Conservation (phyloP, 257 asterid genomes). For the Solanum commersonii region DNA sequence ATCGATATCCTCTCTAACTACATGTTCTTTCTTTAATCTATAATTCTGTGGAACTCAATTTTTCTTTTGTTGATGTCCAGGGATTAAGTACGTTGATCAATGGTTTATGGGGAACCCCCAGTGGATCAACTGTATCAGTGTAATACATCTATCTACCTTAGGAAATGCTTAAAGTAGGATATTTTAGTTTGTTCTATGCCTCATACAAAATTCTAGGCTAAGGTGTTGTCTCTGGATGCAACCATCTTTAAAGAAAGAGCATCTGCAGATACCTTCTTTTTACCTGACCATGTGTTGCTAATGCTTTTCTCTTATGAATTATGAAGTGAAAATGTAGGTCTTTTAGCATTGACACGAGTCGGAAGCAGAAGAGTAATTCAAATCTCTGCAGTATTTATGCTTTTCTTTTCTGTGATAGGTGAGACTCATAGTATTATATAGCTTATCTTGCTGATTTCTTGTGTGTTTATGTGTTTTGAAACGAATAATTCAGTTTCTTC, state of each 20-base stretch:
- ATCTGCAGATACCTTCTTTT: not conserved
- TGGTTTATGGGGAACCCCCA: constrained; percentile 79
- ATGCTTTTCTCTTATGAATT: not conserved
- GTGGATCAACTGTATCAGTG: constrained; percentile 92
- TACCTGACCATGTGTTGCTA: not conserved
- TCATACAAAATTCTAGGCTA: not conserved
- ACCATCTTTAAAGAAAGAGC: not conserved
- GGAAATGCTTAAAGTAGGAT: not conserved
- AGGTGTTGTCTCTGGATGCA: not conserved
- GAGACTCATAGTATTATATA: constrained; percentile 1
- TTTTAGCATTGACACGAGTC: constrained; percentile 77
- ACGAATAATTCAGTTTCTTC: not conserved
- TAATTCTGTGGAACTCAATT: not conserved
- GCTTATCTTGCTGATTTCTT: not conserved
- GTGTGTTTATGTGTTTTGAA: not conserved
- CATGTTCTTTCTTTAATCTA: not conserved
- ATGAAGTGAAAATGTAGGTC: constrained; percentile 81
- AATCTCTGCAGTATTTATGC: constrained; percentile 82
- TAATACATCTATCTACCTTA: constrained; percentile 17
- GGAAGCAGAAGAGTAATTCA: constrained; percentile 96
- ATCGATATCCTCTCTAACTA: not conserved
- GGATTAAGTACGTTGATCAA: constrained; percentile 73
- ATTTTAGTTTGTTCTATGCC: not conserved
- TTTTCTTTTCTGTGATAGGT: constrained; percentile 82
- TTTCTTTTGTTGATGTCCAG: constrained; percentile 25